Percentiles rank a stretch among this genome's conserved stretches.
Conservation (phyloP, 2,329 filamentous ascomycete species). For the Tolypocladium pustulatum region DNA sequence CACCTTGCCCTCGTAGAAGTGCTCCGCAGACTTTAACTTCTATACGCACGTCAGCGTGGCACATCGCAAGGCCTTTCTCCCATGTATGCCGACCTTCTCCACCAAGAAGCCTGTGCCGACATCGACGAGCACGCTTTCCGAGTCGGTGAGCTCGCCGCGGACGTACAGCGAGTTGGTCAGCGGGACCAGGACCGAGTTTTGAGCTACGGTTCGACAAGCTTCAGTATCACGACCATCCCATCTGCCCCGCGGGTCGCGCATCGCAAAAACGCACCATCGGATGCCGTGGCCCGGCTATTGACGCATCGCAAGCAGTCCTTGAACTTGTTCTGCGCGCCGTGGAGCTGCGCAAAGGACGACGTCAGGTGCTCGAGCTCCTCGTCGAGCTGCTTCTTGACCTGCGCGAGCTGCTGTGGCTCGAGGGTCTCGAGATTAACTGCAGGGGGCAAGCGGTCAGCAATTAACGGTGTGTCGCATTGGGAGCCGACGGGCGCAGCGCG, state of each 20-base stretch:
- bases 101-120: slow-evolving; percentile 91
- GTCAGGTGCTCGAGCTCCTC: slow-evolving; percentile 93
- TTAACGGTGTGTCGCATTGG: neutral
- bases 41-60: slow-evolving; percentile 14
- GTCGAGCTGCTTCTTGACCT: slow-evolving; percentile 93
- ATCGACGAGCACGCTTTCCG: slow-evolving; percentile 76
- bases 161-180: slow-evolving; percentile 94
- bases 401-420: slow-evolving; percentile 72
- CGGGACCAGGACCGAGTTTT: slow-evolving; percentile 70
- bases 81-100: slow-evolving; percentile 48
- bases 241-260: neutral
- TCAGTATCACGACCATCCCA: neutral
- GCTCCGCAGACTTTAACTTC: slow-evolving; percentile 41
- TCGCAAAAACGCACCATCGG: slow-evolving; percentile 15
- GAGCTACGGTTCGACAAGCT: slow-evolving; percentile 8
- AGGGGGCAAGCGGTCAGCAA: neutral
- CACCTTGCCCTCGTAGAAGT: slow-evolving; percentile 48
- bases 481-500: neutral
- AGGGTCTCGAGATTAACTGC: slow-evolving; percentile 61
- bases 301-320: slow-evolving; percentile 79
- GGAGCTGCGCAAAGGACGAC: slow-evolving; percentile 78
- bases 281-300: slow-evolving; percentile 25
- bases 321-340: slow-evolving; percentile 85
- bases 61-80: neutral
- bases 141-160: slow-evolving; percentile 64